A percentile compares a stretch with the other conserved stretches of the same genome.
Evolutionary conservation across 176 grass and related monocot genomes (phyloP).

Genomic region (Eremochloa ophiuroides): DNA sequence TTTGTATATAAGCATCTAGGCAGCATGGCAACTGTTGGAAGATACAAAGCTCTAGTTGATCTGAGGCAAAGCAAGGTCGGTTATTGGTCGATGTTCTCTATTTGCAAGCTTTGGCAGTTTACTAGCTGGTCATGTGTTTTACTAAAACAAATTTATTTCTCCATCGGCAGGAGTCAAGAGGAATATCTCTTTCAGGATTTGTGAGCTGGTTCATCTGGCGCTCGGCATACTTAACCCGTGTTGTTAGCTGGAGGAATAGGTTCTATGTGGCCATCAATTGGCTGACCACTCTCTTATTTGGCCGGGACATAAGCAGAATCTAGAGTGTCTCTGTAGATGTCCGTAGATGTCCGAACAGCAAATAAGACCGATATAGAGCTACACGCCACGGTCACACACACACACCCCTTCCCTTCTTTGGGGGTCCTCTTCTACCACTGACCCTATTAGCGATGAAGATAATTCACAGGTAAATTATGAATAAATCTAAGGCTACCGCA

Average conservation of each 20-base stretch:
- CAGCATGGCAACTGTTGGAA: slow-evolving; percentile 92
- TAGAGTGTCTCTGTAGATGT: slow-evolving; percentile 29
- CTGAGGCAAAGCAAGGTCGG: slow-evolving; percentile 85
- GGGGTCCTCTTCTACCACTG: not conserved
- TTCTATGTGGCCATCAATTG: slow-evolving; percentile 93
- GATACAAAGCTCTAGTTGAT: slow-evolving; percentile 95
- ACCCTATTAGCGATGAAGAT: not conserved
- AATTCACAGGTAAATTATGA: slow-evolving; percentile 21
- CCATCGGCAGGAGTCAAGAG: slow-evolving; percentile 66
- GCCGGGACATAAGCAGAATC: slow-evolving; percentile 85
- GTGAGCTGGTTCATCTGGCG: slow-evolving; percentile 91
- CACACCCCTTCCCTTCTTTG: not conserved
- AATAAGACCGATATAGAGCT: not conserved
- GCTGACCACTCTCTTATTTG: slow-evolving; percentile 89
- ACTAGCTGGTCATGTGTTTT: not conserved
- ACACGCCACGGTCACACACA: not conserved
- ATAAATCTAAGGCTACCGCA: slow-evolving; percentile 3
- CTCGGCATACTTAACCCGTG: slow-evolving; percentile 85
- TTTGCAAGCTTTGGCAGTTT: not conserved
- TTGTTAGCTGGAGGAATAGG: slow-evolving; percentile 96
- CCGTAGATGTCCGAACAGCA: not conserved
- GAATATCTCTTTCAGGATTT: slow-evolving; percentile 89
- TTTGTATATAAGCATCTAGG: slow-evolving; percentile 95
- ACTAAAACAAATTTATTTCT: not conserved
- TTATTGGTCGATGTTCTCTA: slow-evolving; percentile 14